Evolutionary conservation across 768 basidiomycete genomes (phyloP), one percentile per base, ranked within the genome.

Genomic region (Amylocystis lapponica): DNA sequence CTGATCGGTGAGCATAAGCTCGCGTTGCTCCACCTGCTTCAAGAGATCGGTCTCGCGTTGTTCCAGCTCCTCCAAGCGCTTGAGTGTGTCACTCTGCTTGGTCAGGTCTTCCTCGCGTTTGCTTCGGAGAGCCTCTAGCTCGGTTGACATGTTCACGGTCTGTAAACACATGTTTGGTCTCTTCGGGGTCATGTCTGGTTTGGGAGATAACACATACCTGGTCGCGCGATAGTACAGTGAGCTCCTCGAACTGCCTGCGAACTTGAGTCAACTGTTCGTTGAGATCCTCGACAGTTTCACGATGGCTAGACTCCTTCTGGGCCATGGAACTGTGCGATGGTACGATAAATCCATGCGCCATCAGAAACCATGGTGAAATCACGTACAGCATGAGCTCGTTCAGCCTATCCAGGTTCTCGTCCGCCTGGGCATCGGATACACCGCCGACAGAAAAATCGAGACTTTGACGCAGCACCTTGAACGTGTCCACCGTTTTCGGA

Each of bases 301-400:
- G 79, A 59, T 98, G 95, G 26, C 81, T 72, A 4, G 89, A 85
- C 62, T 99, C 96, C 61, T 98, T 98, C 67, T 89, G 85, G 3
- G 94, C 94, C 95, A 98, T 97, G 2, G 95, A 90, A 50, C 92
- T 96, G 46, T 11, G 54, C 34, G 35, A 46, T 56, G 27, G 45
- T 47, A 21, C 34, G 35, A 8, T 23, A 38, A 31, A 47, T 53
- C 36, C 13, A 4, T 19, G 36, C 36, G 7, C 7, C 8, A 22
- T 14, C 17, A 22, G 13, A 31, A 40, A 36, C 16, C 14, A 41
- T 17, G 3, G 13, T 9, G n/a, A 17, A 26, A 42, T 33, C 11
- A 67, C 88, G 55, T 57, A 94, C 88, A 85, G 69, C 91, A 97
- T 95, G 13, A 97, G 76, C 54, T 94, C 90, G 54, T 95, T 93